phyloP scores from a whole-genome alignment of 352 stramenopile species.

The Pythium brassicae region DNA sequence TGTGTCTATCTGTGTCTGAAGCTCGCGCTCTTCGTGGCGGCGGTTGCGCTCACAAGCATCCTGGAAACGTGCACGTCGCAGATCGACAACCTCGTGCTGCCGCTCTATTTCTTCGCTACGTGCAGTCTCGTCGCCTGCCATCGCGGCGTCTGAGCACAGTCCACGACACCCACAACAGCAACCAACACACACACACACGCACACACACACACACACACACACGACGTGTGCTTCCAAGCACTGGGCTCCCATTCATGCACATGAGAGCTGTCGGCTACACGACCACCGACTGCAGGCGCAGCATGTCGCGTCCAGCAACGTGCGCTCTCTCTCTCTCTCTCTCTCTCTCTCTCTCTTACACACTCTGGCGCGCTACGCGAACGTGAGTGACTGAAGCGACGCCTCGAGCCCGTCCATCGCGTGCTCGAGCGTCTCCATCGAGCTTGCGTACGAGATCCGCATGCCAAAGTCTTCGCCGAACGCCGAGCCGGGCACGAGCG shows the following conservation, averaged over 20 bases:
- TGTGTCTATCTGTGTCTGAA: constrained; percentile 9
- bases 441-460: constrained; percentile 95
- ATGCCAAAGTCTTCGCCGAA: constrained; percentile 92
- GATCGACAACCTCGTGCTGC: constrained; percentile 83
- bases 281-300: neutral
- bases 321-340: no score
- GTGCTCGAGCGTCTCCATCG: constrained; percentile 77
- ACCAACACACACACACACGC: neutral
- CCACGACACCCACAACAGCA: neutral
- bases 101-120: constrained; percentile 55
- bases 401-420: constrained; percentile 58
- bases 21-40: constrained; percentile 21
- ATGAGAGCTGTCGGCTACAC: neutral
- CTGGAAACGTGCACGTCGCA: constrained; percentile 68
- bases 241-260: neutral
- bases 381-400: constrained; percentile 43
- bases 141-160: neutral
- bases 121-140: constrained; percentile 54
- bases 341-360: neutral
- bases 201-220: neutral
- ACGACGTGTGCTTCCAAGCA: neutral
- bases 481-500: constrained; percentile 93
- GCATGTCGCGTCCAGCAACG: no score
- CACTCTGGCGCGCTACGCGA: constrained; percentile 22
- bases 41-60: constrained; percentile 47